Conservation (phyloP, 225 moss, liverwort and hornwort genomes). For the Thuidium tamariscinum region DNA sequence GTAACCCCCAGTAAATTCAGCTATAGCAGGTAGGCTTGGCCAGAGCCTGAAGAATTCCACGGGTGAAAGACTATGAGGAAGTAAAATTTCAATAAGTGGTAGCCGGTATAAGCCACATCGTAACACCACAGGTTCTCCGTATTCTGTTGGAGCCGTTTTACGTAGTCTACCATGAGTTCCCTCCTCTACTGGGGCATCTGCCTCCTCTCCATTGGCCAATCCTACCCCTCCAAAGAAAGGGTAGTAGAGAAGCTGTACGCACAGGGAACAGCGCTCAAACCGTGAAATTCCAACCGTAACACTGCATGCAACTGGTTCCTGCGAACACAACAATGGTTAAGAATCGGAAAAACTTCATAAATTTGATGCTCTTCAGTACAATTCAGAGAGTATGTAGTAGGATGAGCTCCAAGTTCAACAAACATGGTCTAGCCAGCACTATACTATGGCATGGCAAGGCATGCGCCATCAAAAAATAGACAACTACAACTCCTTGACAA, state of each 20-base stretch:
- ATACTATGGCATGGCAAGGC: background rate
- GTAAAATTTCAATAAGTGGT: constrained; percentile 89
- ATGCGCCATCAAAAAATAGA: background rate
- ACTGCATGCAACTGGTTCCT: constrained; percentile 80
- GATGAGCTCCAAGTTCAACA: background rate
- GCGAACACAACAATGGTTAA: constrained; percentile 6
- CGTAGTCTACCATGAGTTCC: constrained; percentile 58
- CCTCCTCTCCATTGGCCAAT: constrained; percentile 52
- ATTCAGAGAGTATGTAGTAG: background rate
- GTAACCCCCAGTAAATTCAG: constrained; percentile 86
- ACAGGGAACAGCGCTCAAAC: constrained; percentile 89
- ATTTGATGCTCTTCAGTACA: background rate
- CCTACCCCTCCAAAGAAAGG: constrained; percentile 83
- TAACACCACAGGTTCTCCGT: constrained; percentile 90
- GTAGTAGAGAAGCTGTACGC: constrained; percentile 85
- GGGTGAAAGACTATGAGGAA: constrained; percentile 83
- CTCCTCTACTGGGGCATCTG: constrained; percentile 61
- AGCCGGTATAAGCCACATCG: constrained; percentile 91
- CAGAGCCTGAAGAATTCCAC: constrained; percentile 98
- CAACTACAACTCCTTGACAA: background rate
- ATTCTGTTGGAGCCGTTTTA: constrained; percentile 61
- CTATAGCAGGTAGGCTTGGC: constrained; percentile 93
- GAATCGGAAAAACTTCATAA: background rate
- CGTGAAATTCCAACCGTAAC: constrained; percentile 90
- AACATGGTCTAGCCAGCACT: background rate